A percentile compares a stretch with the other conserved stretches of the same genome.
phyloP scores from a whole-genome alignment of 2,329 filamentous ascomycete genomes.

The Raffaelea ambrosiae region DNA sequence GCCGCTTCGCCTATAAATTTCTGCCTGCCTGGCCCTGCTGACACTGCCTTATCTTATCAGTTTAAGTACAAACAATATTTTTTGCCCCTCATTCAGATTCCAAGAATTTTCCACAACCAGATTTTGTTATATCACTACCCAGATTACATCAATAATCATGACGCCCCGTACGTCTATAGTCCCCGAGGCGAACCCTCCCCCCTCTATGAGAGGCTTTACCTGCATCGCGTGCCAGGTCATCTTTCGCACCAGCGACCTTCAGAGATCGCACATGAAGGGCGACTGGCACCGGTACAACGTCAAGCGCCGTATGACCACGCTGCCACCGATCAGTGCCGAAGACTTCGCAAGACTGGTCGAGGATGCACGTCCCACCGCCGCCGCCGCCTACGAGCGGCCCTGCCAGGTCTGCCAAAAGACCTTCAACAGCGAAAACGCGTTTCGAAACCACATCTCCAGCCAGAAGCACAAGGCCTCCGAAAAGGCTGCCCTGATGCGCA shows the following conservation, averaged over 20 bases:
- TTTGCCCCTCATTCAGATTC: too few species aligned
- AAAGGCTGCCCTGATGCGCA: conserved; percentile 26
- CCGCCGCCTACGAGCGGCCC: conserved; percentile 77
- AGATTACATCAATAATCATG: too few species aligned
- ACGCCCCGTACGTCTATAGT: too few species aligned
- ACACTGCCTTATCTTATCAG: too few species aligned
- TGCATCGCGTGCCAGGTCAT: conserved; percentile 98
- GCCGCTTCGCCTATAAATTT: too few species aligned
- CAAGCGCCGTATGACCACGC: conserved; percentile 82
- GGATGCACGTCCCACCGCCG: conserved; percentile 74
- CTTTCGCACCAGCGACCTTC: conserved; percentile 86
- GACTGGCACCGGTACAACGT: conserved; percentile 99
- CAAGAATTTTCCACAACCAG: too few species aligned
- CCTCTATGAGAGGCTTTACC: conserved; percentile 90
- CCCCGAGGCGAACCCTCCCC: too few species aligned
- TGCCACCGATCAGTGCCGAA: conserved; percentile 86
- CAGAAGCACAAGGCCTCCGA: conserved; percentile 76
- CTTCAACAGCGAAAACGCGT: conserved; percentile 95
- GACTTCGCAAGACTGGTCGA: conserved; percentile 91
- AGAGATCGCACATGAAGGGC: conserved; percentile 93
- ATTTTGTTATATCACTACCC: too few species aligned
- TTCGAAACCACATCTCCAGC: conserved; percentile 83
- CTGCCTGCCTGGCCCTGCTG: too few species aligned
- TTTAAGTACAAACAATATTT: too few species aligned
- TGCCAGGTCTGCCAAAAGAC: conserved; percentile 82